Evolutionary conservation across 208 protist genomes (phyloP).

Genomic region (Leishmania lainsoni): DNA sequence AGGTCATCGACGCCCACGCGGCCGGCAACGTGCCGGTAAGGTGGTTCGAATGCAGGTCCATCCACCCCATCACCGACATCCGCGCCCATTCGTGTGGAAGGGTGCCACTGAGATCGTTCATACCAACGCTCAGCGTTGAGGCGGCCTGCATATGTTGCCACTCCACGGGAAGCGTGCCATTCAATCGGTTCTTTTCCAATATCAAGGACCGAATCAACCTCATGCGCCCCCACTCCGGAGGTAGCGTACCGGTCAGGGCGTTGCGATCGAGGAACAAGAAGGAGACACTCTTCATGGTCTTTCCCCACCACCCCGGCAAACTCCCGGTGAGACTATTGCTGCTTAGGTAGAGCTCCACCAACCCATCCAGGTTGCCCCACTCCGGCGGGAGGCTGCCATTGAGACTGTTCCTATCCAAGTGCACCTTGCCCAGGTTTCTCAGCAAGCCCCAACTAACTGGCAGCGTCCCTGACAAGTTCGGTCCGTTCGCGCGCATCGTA

Average conservation of each 20-base stretch:
- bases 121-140: not conserved
- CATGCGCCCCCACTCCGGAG: conserved; percentile 12
- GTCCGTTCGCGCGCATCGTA: not conserved
- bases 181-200: not conserved
- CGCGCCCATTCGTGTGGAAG: conserved; percentile 8
- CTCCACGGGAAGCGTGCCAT: not conserved
- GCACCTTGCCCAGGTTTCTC: not conserved
- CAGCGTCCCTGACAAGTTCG: not conserved
- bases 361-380: not conserved
- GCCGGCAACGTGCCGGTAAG: conserved; percentile 12
- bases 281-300: not conserved
- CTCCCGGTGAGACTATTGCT: not conserved
- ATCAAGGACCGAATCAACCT: not conserved
- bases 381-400: not conserved
- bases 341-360: not conserved
- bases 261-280: conserved; percentile 5
- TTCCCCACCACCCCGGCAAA: not conserved
- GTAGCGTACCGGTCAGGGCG: conserved; percentile 17
- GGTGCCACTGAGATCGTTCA: conserved; percentile 14
- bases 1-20: conserved; percentile 4
- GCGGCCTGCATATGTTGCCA: not conserved
- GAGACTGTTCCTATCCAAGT: not conserved
- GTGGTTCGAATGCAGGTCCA: conserved; percentile 1
- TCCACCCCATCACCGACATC: not conserved
- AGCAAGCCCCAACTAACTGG: conserved; percentile 2